Evolutionary conservation across 2,329 filamentous ascomycete genomes (phyloP).

Genomic region (Aspergillus puulaauensis): DNA sequence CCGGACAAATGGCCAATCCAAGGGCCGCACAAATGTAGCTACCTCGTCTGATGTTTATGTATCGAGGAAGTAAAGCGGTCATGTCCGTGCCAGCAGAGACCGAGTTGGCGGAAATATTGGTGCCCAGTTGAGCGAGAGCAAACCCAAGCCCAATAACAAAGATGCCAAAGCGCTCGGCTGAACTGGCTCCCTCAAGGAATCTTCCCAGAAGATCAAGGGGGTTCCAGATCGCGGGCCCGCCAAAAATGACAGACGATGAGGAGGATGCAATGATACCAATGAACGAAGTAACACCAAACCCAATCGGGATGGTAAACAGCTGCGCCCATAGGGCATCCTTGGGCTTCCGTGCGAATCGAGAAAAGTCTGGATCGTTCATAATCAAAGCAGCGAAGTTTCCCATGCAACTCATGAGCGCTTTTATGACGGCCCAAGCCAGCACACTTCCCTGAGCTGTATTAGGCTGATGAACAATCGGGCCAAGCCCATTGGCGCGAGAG

Average conservation of each 20-base stretch:
- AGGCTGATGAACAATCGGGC: conserved; percentile 74
- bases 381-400: conserved; percentile 90
- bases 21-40: conserved; percentile 80
- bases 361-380: conserved; percentile 76
- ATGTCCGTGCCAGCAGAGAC: conserved; percentile 81
- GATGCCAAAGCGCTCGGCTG: conserved; percentile 69
- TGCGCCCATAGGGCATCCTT: conserved; percentile 78
- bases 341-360: conserved; percentile 76
- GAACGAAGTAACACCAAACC: conserved; percentile 78
- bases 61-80: conserved; percentile 76
- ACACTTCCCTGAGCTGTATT: conserved; percentile 63
- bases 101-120: conserved; percentile 84
- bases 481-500: conserved; percentile 76
- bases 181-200: conserved; percentile 68
- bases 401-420: conserved; percentile 83
- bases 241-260: conserved; percentile 64
- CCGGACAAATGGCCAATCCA: conserved; percentile 83
- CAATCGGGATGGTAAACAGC: conserved; percentile 68
- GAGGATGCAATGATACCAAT: conserved; percentile 79
- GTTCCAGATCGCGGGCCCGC: conserved; percentile 66
- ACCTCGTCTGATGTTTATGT: conserved; percentile 80
- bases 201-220: conserved; percentile 65
- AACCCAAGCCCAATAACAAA: conserved; percentile 72
- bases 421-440: conserved; percentile 78
- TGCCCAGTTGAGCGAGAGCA: conserved; percentile 77